Conservation (phyloP, 768 basidiomycete genomes). For the Naganishia randhawae region DNA sequence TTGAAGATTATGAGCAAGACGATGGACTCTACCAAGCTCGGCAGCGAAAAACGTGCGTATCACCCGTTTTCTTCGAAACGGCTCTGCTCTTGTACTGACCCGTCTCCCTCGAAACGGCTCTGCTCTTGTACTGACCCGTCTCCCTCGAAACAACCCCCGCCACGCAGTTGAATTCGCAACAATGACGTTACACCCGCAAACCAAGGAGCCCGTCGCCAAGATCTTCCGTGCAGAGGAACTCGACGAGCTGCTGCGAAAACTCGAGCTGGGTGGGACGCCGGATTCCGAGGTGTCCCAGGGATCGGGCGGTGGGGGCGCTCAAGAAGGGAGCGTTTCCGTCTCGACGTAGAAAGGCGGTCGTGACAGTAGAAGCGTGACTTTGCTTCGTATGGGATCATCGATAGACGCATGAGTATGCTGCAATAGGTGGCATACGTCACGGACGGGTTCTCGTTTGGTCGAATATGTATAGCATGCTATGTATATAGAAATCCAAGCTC, state of each 20-base stretch:
- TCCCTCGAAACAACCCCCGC: not conserved
- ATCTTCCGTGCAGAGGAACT: constrained; percentile 87
- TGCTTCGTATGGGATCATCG: no score
- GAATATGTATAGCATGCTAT: no score
- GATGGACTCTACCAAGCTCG: constrained; percentile 95
- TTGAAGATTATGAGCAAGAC: constrained; percentile 98
- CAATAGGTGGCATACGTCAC: no score
- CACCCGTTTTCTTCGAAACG: not conserved
- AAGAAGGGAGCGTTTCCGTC: constrained; percentile 37
- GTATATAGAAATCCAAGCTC: no score
- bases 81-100: not conserved
- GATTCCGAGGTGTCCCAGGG: constrained; percentile 53
- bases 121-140: no score
- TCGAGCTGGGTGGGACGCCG: constrained; percentile 81
- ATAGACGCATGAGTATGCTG: no score
- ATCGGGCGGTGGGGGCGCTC: constrained; percentile 48
- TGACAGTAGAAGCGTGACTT: no score
- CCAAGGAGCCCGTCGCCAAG: constrained; percentile 78
- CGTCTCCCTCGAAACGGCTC: not conserved
- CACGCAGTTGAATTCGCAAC: constrained; percentile 91
- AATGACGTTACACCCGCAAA: constrained; percentile 72
- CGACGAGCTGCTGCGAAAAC: constrained; percentile 70
- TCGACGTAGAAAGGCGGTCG: constrained; percentile 23
- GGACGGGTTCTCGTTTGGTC: no score
- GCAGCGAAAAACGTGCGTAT: constrained; percentile 88